Evolutionary conservation across 2,329 filamentous ascomycete species (phyloP).

Genomic region (Fusarium incarnatum): DNA sequence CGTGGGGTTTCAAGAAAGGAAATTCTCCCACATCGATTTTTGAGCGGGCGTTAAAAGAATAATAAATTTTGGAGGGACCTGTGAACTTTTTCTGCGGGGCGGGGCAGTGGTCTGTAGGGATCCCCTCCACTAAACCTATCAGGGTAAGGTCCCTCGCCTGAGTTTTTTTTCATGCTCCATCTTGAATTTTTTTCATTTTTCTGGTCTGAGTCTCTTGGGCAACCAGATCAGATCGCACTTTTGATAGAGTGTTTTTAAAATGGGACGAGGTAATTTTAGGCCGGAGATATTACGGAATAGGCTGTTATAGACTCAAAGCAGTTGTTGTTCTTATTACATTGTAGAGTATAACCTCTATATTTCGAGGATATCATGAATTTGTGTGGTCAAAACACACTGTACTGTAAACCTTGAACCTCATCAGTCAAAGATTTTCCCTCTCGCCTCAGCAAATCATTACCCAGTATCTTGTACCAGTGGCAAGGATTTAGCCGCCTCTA

Average conservation of each 20-base stretch:
- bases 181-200: conserved; percentile 31
- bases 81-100: conserved; percentile 51
- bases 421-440: conserved; percentile 11
- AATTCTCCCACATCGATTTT: conserved; percentile 53
- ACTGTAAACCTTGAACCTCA: conserved; percentile 19
- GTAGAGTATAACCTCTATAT: neutral
- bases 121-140: conserved; percentile 45
- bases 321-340: neutral
- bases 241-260: conserved; percentile 33
- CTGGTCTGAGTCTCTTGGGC: conserved; percentile 9
- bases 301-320: neutral
- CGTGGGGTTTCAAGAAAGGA: conserved; percentile 55
- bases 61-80: conserved; percentile 50
- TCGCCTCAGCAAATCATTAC: conserved; percentile 20
- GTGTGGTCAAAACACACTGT: conserved; percentile 13
- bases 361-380: neutral
- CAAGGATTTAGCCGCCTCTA: conserved; percentile 35
- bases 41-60: conserved; percentile 45
- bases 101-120: conserved; percentile 42
- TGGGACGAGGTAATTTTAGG: conserved; percentile 39
- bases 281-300: conserved; percentile 14
- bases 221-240: conserved; percentile 21
- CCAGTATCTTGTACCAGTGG: conserved; percentile 21
- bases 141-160: conserved; percentile 44
- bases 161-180: conserved; percentile 47